Base-by-base conservation (phyloP, 139 green algal genomes). In the Haematococcus lacustris region DNA sequence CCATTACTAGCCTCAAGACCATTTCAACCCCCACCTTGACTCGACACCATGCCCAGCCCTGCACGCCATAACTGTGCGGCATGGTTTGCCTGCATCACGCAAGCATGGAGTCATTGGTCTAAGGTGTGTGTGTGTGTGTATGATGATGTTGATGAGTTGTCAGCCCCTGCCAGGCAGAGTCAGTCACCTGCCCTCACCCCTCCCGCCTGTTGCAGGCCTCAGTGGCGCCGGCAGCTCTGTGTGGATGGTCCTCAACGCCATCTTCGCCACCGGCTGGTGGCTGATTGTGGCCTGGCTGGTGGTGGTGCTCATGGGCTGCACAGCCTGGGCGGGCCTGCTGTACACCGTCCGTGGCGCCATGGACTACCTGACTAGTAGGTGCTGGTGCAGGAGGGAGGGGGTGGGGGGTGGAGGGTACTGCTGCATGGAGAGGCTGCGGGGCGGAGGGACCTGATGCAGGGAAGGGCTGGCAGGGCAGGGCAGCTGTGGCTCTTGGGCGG, bases 131-230 rank as follows among this genome's bases (percentile, higher is more conserved):
- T 9, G 57, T 33, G 57, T 9, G 5, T 33, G 57, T 13, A 25
- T 17, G 13, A 9, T 38, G 57, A 9, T 34, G 57, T 6, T 41
- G 64, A 70, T 70, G 64, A 70, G 41, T 26, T 32, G 7, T 43
- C 64, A 50, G 32, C 62, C 4, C 26, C 62, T 21, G 9, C 26
- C n/a, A 47, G 35, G 5, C 30, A 9, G 3, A 35, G 7, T 13
- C 7, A n/a, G n/a, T n/a, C n/a, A n/a, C n/a, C n/a, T n/a, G n/a
- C n/a, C n/a, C n/a, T n/a, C n/a, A n/a, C n/a, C n/a, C n/a, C n/a
- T n/a, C n/a, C n/a, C n/a, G n/a, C n/a, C n/a, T n/a, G n/a, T n/a
- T 51, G 35, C 68, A 75, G 70, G 70, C 34, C 37, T 68, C 35
- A 34, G 38, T 40, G 71, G 71, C 5, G 60, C 38, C 26, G 71